Conservation (phyloP, 345 rosid genomes). For the Salix viminalis region DNA sequence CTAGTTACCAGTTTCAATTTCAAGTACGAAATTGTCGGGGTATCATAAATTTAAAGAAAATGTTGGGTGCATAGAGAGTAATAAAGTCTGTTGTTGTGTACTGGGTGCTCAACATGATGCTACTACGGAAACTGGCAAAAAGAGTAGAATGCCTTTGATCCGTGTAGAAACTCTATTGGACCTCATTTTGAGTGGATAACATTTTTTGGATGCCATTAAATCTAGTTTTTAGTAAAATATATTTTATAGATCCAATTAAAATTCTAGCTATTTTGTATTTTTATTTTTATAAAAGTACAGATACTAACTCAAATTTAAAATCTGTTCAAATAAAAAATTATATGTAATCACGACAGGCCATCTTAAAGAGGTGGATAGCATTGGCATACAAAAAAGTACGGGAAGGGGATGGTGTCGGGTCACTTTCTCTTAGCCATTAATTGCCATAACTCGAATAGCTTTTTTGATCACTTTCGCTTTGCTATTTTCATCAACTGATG, state of each 20-base stretch:
- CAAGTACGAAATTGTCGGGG: neutral
- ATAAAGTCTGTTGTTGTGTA: neutral
- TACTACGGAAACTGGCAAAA: neutral
- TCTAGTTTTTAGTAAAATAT: accelerated
- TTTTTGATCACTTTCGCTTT: neutral
- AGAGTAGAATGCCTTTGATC: neutral
- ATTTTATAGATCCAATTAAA: too few species aligned
- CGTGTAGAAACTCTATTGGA: neutral
- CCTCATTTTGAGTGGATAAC: neutral
- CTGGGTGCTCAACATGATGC: neutral
- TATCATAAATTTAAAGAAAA: neutral
- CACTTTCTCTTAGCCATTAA: neutral
- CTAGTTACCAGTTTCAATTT: neutral
- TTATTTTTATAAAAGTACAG: too few species aligned
- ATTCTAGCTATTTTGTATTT: accelerated
- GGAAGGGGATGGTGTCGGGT: too few species aligned
- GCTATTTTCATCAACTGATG: neutral
- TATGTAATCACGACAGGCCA: too few species aligned
- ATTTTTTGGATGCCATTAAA: too few species aligned
- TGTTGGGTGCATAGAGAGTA: neutral
- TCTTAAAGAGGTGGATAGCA: too few species aligned
- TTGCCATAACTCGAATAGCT: neutral
- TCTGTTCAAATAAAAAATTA: too few species aligned
- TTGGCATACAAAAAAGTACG: neutral
- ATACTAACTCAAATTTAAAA: too few species aligned